Base-by-base conservation (phyloP, 2,329 filamentous ascomycete species). In the Tetracladium maxilliforme region DNA sequence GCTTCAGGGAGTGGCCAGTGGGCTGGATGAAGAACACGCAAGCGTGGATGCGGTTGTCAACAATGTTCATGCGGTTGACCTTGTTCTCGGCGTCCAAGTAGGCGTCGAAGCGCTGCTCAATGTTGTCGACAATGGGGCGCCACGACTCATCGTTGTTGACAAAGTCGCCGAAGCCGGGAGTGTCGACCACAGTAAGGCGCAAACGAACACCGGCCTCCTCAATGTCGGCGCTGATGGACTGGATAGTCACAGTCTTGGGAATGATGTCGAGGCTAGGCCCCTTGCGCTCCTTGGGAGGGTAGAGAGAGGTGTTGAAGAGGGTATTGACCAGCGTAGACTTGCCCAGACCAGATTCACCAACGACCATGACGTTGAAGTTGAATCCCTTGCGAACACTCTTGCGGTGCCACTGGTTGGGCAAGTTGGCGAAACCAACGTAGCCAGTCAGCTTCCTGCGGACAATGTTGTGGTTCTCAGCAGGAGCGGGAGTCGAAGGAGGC, bases 331-430 rank as follows among this genome's bases (percentile, higher is more conserved):
- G 73, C 25, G 90, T 98, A 26, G 90, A 98, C 69, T 98, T 98
- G 66, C 90, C 90, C 41, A 98, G 73, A 40, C 90, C 90, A 50
- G 90, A 98, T 75, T 98, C 90, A 70, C 90, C 90, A 58, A 98
- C 90, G 57, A 98, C 90, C 90, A 98, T 98, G 42, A 98, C 90
- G 52, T 98, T 98, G 70, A 98, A 98, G 71, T 95, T 98, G 72
- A 98, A 98, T 34, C 90, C 90, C 61, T 98, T 98, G 51, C 90
- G 83, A 47, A 98, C 90, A 72, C 86, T 94, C 78, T 98, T 98
- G 57, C 90, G 87, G 67, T 98, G 90, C 90, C 90, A 98, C 61
- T 98, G 90, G 63, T 98, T 98, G 37, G 90, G 90, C 50, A 98
- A 61, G 55, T 98, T 98, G 54, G 90, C 90, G 49, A 98, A 98